Percentiles rank a stretch among this genome's conserved stretches.
Evolutionary conservation across 176 grass and related monocot species (phyloP).

Genomic region (Themeda triandra): DNA sequence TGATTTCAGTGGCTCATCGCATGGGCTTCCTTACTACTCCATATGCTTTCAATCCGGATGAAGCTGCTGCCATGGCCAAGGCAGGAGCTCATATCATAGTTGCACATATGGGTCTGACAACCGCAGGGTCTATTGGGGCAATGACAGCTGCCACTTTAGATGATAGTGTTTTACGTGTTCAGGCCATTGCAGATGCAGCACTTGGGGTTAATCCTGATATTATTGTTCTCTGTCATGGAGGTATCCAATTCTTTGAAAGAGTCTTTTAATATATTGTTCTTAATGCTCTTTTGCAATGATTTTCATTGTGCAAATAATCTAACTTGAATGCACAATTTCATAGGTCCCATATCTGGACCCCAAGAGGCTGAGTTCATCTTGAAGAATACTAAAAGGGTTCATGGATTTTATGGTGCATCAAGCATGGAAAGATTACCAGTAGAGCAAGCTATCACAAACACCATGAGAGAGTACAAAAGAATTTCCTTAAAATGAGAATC

Average conservation of each 20-base stretch:
- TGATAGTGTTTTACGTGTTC: constrained; percentile 58
- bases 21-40: constrained; percentile 88
- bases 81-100: constrained; percentile 82
- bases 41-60: constrained; percentile 82
- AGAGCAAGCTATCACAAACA: constrained; percentile 85
- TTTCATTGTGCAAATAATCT: constrained; percentile 8
- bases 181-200: constrained; percentile 76
- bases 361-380: constrained; percentile 76
- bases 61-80: constrained; percentile 79
- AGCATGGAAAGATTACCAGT: constrained; percentile 94
- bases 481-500: constrained; percentile 65
- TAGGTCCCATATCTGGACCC: constrained; percentile 90
- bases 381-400: constrained; percentile 82
- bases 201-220: constrained; percentile 61
- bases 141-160: no score
- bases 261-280: not conserved
- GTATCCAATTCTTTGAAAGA: constrained; percentile 28
- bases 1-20: no score
- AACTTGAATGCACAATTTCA: not conserved
- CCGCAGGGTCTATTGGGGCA: constrained; percentile 65
- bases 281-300: not conserved
- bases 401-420: constrained; percentile 94
- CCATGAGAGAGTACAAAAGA: constrained; percentile 79
- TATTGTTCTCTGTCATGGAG: constrained; percentile 89
- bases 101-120: constrained; percentile 92